phyloP scores from a whole-genome alignment of 2,329 filamentous ascomycete species.

The Ramularia endophylla region DNA sequence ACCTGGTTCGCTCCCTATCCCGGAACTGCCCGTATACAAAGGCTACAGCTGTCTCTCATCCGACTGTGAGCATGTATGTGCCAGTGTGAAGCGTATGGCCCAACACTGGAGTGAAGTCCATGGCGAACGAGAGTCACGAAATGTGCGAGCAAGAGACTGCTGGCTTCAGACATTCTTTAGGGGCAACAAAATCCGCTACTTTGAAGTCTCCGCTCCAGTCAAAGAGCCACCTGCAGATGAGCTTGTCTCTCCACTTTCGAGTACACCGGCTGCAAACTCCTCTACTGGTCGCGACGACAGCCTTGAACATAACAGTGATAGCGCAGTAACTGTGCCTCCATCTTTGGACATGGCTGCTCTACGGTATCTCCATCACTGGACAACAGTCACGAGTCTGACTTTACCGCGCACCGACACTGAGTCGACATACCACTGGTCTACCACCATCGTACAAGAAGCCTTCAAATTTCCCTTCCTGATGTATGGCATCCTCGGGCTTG shows the following conservation, averaged over 20 bases:
- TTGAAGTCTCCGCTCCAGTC: constrained; percentile 18
- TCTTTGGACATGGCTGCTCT: constrained; percentile 10
- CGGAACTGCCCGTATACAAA: constrained; percentile 10
- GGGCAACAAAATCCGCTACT: constrained; percentile 18
- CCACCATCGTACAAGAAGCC: constrained; percentile 8
- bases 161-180: constrained; percentile 19
- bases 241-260: too few relatives aligned
- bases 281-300: too few relatives aligned
- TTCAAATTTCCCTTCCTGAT: constrained; percentile 11
- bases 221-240: constrained; percentile 3
- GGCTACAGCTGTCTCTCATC: constrained; percentile 8
- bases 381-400: constrained; percentile 3
- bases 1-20: constrained; percentile 4
- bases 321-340: background rate
- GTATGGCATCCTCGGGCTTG: constrained; percentile 8
- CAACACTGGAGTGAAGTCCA: constrained; percentile 15
- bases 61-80: constrained; percentile 13
- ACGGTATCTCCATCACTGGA: constrained; percentile 9
- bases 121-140: constrained; percentile 14
- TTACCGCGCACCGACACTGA: constrained; percentile 5
- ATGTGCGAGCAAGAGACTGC: constrained; percentile 10
- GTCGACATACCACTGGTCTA: constrained; percentile 8
- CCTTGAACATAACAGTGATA: too few relatives aligned
- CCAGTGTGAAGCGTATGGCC: constrained; percentile 15
- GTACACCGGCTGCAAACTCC: too few relatives aligned